These are phyloP conservation scores for Teratosphaeriaceae sp. DNA, from an alignment of 2,329 filamentous ascomycete genomes.

Conservation along the genomic window DNA sequence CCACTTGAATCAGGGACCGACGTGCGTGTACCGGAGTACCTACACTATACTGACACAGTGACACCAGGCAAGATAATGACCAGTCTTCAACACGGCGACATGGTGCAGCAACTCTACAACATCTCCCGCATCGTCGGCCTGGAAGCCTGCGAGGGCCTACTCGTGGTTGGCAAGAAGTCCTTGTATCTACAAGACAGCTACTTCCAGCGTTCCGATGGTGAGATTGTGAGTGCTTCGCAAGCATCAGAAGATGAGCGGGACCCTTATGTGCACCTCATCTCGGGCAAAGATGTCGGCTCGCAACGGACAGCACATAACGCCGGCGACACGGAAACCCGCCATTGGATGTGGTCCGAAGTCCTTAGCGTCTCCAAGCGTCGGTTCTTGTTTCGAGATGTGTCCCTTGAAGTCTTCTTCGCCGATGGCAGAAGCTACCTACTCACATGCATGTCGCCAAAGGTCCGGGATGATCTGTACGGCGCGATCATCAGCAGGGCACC, in stretches of 20 bases:
- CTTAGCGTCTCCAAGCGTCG: slow-evolving; percentile 93
- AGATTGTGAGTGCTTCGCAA: slow-evolving; percentile 95
- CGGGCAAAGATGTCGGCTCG: slow-evolving; percentile 62
- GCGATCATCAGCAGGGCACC: slow-evolving; percentile 74
- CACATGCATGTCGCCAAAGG: slow-evolving; percentile 66
- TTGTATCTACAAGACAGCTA: slow-evolving; percentile 96
- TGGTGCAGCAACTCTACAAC: slow-evolving; percentile 91
- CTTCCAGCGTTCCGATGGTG: slow-evolving; percentile 88
- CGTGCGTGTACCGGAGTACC: too few relatives aligned
- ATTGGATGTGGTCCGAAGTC: slow-evolving; percentile 91
- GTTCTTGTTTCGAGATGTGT: slow-evolving; percentile 92
- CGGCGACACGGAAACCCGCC: slow-evolving; percentile 71
- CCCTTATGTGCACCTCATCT: slow-evolving; percentile 90
- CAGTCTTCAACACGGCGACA: slow-evolving; percentile 80
- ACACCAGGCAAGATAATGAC: slow-evolving; percentile 97
- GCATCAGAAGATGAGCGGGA: slow-evolving; percentile 88
- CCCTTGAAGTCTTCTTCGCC: slow-evolving; percentile 95
- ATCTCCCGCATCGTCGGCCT: slow-evolving; percentile 90
- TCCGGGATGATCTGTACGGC: slow-evolving; percentile 73
- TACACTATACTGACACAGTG: too few relatives aligned
- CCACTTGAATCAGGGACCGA: too few relatives aligned
- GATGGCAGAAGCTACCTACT: slow-evolving; percentile 93
- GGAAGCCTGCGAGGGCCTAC: slow-evolving; percentile 85
- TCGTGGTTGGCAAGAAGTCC: slow-evolving; percentile 86
- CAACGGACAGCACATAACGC: slow-evolving; percentile 40